Evolutionary conservation across 106 monocot species (phyloP).

Genomic region (Dioscorea alata): DNA sequence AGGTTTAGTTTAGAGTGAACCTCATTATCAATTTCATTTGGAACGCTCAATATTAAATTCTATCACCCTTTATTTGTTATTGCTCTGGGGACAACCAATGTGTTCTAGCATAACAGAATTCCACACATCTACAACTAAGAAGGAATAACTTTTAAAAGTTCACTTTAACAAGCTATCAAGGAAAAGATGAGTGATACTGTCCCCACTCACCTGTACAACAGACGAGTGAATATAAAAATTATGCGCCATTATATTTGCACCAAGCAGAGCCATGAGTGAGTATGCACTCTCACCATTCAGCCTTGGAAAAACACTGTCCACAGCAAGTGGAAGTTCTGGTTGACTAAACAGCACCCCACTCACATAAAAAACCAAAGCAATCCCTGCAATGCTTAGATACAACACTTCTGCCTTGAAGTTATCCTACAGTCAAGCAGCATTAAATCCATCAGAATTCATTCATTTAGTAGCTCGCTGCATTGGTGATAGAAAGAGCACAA

Average conservation of each 20-base stretch:
- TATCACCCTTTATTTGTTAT: too few relatives aligned
- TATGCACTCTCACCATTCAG: slow-evolving; percentile 60
- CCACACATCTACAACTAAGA: too few relatives aligned
- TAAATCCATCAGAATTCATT: slow-evolving; percentile 3
- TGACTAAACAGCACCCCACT: slow-evolving; percentile 62
- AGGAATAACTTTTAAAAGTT: too few relatives aligned
- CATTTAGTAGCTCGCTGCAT: too few relatives aligned
- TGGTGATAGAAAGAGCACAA: too few relatives aligned
- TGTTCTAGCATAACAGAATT: too few relatives aligned
- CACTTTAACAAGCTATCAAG: too few relatives aligned
- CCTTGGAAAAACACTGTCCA: slow-evolving; percentile 39
- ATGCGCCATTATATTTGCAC: slow-evolving; percentile 73
- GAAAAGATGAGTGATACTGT: background rate
- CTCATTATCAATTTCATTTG: too few relatives aligned
- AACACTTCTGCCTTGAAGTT: slow-evolving; percentile 27
- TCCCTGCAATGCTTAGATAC: slow-evolving; percentile 32
- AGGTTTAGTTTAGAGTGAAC: too few relatives aligned
- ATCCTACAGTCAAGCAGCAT: slow-evolving; percentile 26
- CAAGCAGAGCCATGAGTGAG: slow-evolving; percentile 72
- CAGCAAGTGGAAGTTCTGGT: slow-evolving; percentile 54
- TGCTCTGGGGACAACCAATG: too few relatives aligned
- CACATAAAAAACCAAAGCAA: slow-evolving; percentile 46
- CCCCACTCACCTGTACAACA: slow-evolving; percentile 41
- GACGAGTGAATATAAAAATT: slow-evolving; percentile 77
- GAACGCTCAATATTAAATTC: too few relatives aligned